Evolutionary conservation across 192 early-diverging fungal species (phyloP).

Genomic region (Paraglomus brasilianum): DNA sequence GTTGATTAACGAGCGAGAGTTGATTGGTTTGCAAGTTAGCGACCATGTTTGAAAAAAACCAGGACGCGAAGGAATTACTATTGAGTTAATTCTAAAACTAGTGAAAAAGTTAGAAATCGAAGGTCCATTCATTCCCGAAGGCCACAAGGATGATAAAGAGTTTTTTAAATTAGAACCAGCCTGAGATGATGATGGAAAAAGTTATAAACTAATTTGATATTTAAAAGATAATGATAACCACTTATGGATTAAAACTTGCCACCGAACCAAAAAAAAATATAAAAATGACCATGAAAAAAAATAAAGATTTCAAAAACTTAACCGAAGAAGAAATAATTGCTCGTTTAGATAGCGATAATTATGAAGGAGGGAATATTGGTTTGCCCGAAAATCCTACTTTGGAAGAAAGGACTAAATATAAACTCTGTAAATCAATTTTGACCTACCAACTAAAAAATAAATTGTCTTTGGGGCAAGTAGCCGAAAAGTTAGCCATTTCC

Average conservation of each 20-base stretch:
- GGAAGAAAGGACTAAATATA: conserved; percentile 24
- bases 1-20: no score
- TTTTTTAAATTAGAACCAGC: no score
- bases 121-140: no score
- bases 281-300: conserved; percentile 23
- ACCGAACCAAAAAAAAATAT: no score
- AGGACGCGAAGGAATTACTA: no score
- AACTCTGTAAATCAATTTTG: conserved; percentile 5
- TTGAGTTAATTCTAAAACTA: no score
- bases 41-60: neutral
- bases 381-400: conserved; percentile 11
- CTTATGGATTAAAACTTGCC: no score
- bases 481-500: conserved; percentile 8
- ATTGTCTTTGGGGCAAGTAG: conserved; percentile 17
- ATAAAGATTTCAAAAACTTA: conserved; percentile 9
- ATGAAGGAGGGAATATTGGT: conserved; percentile 20
- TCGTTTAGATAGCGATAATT: neutral
- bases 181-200: no score
- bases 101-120: no score
- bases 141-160: no score
- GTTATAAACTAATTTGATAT: no score
- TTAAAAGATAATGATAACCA: no score
- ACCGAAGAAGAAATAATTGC: conserved; percentile 8
- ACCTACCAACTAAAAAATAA: conserved; percentile 16
- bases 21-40: neutral